A percentile compares a stretch with the other conserved stretches of the same genome.
Conservation (phyloP, 805 yeast species). For the Metschnikowia amazonensis region DNA sequence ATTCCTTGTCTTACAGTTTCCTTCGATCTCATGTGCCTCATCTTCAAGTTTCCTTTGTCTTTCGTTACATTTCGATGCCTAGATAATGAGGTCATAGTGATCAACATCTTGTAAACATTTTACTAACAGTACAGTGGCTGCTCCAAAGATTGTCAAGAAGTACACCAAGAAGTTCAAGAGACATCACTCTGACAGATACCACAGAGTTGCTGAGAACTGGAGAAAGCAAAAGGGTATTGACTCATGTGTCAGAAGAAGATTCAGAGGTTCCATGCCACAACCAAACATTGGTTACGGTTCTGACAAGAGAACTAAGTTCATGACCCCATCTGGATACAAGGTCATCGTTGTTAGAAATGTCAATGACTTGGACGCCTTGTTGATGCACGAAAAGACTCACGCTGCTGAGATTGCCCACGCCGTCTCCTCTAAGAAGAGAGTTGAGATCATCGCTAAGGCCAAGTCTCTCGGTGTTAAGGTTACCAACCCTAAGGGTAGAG, state of each 20-base stretch:
- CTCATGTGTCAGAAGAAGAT: constrained; percentile 99
- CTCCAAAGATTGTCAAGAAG: constrained; percentile 99
- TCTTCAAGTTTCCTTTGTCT: neutral
- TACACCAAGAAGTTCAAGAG: constrained; percentile 98
- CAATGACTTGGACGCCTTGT: constrained; percentile 89
- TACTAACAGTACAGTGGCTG: constrained; percentile 67
- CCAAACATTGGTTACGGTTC: constrained; percentile 99
- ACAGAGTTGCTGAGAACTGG: constrained; percentile 98
- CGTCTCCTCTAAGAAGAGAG: constrained; percentile 98
- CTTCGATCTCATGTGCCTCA: no score
- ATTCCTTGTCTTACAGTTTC: neutral
- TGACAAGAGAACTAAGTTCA: constrained; percentile 96
- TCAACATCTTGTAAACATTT: neutral
- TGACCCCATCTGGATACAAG: constrained; percentile 98
- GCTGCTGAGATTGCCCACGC: constrained; percentile 99
- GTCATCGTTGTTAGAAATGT: constrained; percentile 89
- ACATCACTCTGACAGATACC: constrained; percentile 99
- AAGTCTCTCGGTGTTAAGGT: constrained; percentile 98
- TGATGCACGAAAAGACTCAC: constrained; percentile 96
- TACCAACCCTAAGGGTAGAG: constrained; percentile 99
- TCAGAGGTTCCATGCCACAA: constrained; percentile 97
- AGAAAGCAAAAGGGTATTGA: constrained; percentile 99
- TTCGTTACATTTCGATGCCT: no score
- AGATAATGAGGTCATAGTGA: neutral
- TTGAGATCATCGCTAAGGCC: constrained; percentile 92